Base-by-base conservation (phyloP, 2,329 filamentous ascomycete genomes). In the Cercospora janseana region DNA sequence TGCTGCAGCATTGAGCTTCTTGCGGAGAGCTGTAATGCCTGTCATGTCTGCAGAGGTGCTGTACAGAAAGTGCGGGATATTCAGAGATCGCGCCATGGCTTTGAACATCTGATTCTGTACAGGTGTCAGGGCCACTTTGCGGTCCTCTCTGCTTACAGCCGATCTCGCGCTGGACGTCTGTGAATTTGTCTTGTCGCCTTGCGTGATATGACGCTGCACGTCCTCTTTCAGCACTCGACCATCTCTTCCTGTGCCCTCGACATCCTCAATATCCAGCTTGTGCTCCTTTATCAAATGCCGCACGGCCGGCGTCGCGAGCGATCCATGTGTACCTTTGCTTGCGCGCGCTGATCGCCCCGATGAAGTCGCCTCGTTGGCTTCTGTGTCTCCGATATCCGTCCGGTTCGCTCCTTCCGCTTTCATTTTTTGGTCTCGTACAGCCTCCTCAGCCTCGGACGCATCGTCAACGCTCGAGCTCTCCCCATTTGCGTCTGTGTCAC, bases 31-130 rank as follows among this genome's bases (percentile, higher is more conserved):
- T 51, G 83, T 82, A 4, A 98, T 79, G 29, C 79, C 76, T 34
- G 86, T 85, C 68, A 96, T 85, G 72, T 94, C 87, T 42, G 95
- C 77, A 66, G 92, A 88, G 70, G 95, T 90, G 29, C 89, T 86
- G 73, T 95, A 98, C 54, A 97, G 81, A 72, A 98, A 96, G 71
- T 97, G 93, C 0, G 93, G 93, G 62, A 96, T 97, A 43, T 72
- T 81, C 56, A 98, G 79, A 2, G 92, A 96, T 51, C 83, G 83
- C 10, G 92, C 96, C 93, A 98, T 98, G 53, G 84, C 80, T 74
- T 94, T 96, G 82, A 95, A 97, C 93, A 98, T 98, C 66, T 89
- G 86, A 28, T 81, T 78, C 72, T 97, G 92, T 10, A 88, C 86
- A 28, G 84, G 85, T 9, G 88, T 88, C 54, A 98, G 75, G 50